Percentiles rank a stretch among this genome's conserved stretches.
Evolutionary conservation across 2,329 filamentous ascomycete genomes (phyloP).

Genomic region (Aspergillus sp.): DNA sequence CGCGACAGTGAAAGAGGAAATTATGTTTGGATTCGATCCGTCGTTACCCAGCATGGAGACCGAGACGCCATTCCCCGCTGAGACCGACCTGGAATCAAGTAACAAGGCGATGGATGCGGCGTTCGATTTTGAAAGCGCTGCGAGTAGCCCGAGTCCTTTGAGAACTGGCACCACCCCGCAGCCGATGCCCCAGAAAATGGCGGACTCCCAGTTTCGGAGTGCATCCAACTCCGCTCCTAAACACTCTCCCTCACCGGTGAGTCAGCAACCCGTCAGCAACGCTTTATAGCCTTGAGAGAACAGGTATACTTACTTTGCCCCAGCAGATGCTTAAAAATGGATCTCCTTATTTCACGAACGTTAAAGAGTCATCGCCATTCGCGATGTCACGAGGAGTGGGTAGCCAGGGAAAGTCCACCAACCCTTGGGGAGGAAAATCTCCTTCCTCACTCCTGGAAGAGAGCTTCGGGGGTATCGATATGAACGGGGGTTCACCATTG

Average conservation of each 20-base stretch:
- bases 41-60: slow-evolving; percentile 32
- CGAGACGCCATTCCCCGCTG: slow-evolving; percentile 25
- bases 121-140: slow-evolving; percentile 49
- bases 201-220: slow-evolving; percentile 27
- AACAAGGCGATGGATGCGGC: slow-evolving; percentile 49
- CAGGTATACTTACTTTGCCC: slow-evolving; percentile 17
- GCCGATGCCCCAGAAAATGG: slow-evolving; percentile 20
- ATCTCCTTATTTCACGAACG: slow-evolving; percentile 33
- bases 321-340: slow-evolving; percentile 9
- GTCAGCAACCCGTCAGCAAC: slow-evolving; percentile 8
- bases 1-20: slow-evolving; percentile 36
- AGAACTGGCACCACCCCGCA: slow-evolving; percentile 27
- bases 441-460: slow-evolving; percentile 45
- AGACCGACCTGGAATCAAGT: slow-evolving; percentile 41
- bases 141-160: slow-evolving; percentile 44
- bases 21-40: slow-evolving; percentile 39
- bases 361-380: slow-evolving; percentile 38
- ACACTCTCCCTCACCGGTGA: slow-evolving; percentile 29
- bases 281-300: neutral
- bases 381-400: slow-evolving; percentile 25
- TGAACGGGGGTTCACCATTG: slow-evolving; percentile 43
- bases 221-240: slow-evolving; percentile 21
- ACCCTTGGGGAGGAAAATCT: slow-evolving; percentile 41
- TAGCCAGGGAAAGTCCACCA: slow-evolving; percentile 28
- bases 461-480: slow-evolving; percentile 44